Conservation (phyloP, 768 basidiomycete species). For the Termitomyces sp. region DNA sequence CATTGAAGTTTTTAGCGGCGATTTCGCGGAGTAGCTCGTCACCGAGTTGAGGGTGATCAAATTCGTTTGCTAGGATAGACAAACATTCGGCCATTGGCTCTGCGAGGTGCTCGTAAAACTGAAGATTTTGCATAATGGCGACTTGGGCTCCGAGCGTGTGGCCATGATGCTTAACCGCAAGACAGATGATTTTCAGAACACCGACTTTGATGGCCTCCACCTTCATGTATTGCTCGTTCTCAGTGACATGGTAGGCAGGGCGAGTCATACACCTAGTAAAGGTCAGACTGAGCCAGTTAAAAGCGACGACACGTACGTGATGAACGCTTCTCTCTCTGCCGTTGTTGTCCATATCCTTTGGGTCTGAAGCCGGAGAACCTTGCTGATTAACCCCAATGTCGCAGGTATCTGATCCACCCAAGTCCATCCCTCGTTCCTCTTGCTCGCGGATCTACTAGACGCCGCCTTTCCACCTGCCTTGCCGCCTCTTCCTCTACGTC, state of each 20-base stretch:
- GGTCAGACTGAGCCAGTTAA: background rate
- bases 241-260: conserved; percentile 82
- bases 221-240: conserved; percentile 90
- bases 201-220: conserved; percentile 57
- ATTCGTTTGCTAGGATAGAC: conserved; percentile 73
- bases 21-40: conserved; percentile 93
- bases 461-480: conserved; percentile 37
- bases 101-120: conserved; percentile 91
- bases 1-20: conserved; percentile 68
- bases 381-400: conserved; percentile 66
- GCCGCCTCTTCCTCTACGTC: conserved; percentile 55
- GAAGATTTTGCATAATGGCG: conserved; percentile 84
- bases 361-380: conserved; percentile 58
- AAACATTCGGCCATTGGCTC: conserved; percentile 94
- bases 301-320: conserved; percentile 53
- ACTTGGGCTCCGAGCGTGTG: conserved; percentile 85
- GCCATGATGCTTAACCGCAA: conserved; percentile 87
- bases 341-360: conserved; percentile 89
- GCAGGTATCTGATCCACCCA: conserved; percentile 77
- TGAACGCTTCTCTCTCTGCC: conserved; percentile 79
- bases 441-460: conserved; percentile 33
- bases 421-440: conserved; percentile 54
- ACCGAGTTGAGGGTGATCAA: conserved; percentile 82
- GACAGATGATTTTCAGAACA: conserved; percentile 86
- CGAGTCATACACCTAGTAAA: conserved; percentile 77